Evolutionary conservation across 768 basidiomycete species (phyloP), one percentile per base, ranked within the genome.

Genomic region (Paxillus involutus): DNA sequence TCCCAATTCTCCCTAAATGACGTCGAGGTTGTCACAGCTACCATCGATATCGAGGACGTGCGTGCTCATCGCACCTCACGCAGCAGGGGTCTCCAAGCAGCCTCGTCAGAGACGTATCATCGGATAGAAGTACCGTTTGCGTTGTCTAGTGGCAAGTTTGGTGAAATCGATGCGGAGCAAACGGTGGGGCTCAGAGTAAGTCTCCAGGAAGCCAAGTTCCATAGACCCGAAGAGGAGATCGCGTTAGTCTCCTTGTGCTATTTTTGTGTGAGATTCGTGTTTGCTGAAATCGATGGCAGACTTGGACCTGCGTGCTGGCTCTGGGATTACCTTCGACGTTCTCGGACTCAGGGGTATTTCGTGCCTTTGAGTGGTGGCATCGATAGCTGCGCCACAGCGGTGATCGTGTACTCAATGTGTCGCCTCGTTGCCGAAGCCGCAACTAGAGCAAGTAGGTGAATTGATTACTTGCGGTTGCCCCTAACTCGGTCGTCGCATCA

Each of bases 251-350:
- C 42, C 14, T 13, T 10, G 24, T 42, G 12, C 36, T 37, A 3
- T 14, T 16, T 13, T 29, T 16, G 4, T 6, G 3, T 43, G 29
- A 19, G 19, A 32, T 12, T 1, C 17, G 13, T 12, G 1, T 39
- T 30, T 30, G 41, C 44, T 61, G 17, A 55, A 45, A n/a, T 17
- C 48, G 24, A 1, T 16, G 6, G 26, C 57, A 98, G 96, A 3
- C 76, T 98, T 3, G 97, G 97, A 5, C 97, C 97, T 7, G 97
- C 96, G 14, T 98, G 97, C 66, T 99, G 97, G 97, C 78, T 99
- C n/a, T 99, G 97, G 97, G 97, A 99, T 68, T 99, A 98, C 65
- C 83, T 99, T 30, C 82, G 97, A 36, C 85, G 97, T 42, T 98
- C 96, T 6, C 79, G 91, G 9, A 93, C 89, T 0, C 91, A 94